Conservation (phyloP, 495 filamentous ascomycete genomes). For the Sabuloglossum arenarium region DNA sequence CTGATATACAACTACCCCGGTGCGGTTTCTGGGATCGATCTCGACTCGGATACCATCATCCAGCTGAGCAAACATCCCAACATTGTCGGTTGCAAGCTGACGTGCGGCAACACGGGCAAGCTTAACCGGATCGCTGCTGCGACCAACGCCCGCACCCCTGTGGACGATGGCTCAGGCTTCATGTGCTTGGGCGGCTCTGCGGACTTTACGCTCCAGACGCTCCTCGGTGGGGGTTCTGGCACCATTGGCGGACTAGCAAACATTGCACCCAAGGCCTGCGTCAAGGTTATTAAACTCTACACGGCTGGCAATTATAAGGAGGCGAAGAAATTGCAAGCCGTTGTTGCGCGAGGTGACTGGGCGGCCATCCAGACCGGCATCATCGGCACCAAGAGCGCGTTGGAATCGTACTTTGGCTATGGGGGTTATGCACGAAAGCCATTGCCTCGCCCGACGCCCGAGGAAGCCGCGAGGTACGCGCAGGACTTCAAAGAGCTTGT, state of each 20-base stretch:
- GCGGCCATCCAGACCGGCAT: constrained; percentile 70
- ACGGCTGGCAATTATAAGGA: constrained; percentile 42
- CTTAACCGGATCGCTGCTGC: constrained; percentile 55
- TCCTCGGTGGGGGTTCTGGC: constrained; percentile 67
- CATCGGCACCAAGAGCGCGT: constrained; percentile 61
- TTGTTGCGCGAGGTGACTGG: constrained; percentile 75
- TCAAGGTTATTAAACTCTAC: constrained; percentile 53
- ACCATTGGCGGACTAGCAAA: constrained; percentile 75
- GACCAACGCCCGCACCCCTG: constrained; percentile 26
- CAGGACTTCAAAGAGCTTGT: constrained; percentile 57
- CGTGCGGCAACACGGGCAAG: constrained; percentile 89
- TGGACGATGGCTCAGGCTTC: constrained; percentile 28
- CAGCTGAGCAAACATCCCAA: constrained; percentile 58
- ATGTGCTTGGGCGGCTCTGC: constrained; percentile 72
- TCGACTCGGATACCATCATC: constrained; percentile 61
- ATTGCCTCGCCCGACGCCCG: constrained; percentile 42
- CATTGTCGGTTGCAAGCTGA: constrained; percentile 80
- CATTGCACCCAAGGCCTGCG: constrained; percentile 57
- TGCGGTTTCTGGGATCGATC: constrained; percentile 60
- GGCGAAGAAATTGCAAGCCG: constrained; percentile 55
- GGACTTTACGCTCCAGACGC: constrained; percentile 72
- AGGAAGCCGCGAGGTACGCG: constrained; percentile 38
- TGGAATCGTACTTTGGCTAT: constrained; percentile 57
- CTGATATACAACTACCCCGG: constrained; percentile 90
- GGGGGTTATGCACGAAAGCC: constrained; percentile 60